Percentiles rank a stretch among this genome's conserved stretches.
phyloP scores from a whole-genome alignment of 2,329 filamentous ascomycete species.

The Ophiocordyceps robertsii region DNA sequence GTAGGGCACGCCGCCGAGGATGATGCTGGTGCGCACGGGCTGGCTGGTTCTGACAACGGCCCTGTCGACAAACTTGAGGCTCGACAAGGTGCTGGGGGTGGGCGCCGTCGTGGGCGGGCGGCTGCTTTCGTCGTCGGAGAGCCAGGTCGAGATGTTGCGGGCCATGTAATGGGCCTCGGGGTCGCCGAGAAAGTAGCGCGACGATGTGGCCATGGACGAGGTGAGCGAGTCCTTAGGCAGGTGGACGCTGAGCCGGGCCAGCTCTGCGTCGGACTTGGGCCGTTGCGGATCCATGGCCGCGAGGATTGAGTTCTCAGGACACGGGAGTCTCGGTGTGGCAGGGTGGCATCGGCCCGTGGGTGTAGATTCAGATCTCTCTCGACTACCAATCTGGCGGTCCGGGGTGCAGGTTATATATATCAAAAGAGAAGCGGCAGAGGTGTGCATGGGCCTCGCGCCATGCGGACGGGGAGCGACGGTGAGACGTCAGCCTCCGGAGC shows the following conservation, averaged over 20 bases:
- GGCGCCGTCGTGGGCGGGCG: constrained; percentile 10
- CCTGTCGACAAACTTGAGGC: constrained; percentile 8
- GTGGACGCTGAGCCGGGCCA: constrained; percentile 11
- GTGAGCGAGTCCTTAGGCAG: constrained; percentile 11
- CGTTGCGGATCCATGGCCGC: background rate
- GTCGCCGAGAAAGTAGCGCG: constrained; percentile 12
- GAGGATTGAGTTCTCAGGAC: background rate
- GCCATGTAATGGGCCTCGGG: constrained; percentile 9
- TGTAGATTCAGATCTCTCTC: background rate
- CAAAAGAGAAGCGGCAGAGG: background rate
- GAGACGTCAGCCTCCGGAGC: background rate
- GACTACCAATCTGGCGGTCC: background rate
- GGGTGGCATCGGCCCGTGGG: background rate
- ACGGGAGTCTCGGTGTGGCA: background rate
- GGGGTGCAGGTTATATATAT: background rate
- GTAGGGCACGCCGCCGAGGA: constrained; percentile 1
- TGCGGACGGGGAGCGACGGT: background rate
- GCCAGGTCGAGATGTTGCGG: constrained; percentile 10
- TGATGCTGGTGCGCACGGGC: background rate
- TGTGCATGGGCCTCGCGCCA: background rate
- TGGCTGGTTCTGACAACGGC: constrained; percentile 2
- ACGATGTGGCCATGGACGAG: constrained; percentile 10
- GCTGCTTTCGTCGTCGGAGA: constrained; percentile 9
- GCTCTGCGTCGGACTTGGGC: background rate
- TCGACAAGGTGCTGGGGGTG: constrained; percentile 7